Base-by-base conservation (phyloP, 495 filamentous ascomycete genomes). In the Bryoglossum gracile region DNA sequence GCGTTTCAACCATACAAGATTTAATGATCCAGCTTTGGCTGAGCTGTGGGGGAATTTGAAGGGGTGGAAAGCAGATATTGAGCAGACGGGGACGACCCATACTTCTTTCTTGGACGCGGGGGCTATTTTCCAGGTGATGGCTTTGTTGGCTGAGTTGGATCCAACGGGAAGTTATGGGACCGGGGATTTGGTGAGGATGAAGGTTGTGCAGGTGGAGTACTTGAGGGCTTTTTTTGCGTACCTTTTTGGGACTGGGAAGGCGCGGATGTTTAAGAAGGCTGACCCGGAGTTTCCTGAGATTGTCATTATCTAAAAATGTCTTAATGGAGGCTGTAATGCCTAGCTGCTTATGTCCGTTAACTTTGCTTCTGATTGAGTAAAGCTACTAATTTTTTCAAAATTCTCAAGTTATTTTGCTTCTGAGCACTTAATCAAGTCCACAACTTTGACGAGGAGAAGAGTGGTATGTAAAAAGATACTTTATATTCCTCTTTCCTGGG, bases 21-120 rank as follows among this genome's bases (percentile, higher is more conserved):
- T 13, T 18, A 43, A 25, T 16, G 40, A 43, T 26, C 21, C 23
- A 14, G 23, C 21, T n/a, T 43, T 19, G 40, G 21, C 11, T 19
- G 13, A 26, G 13, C 10, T 28, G 24, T 43, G 40, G 40, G 13
- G 13, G 14, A 21, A 43, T 16, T 28, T 43, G 40, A 43, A 21
- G 21, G 40, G 40, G 13, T 43, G 40, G 40, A 43, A 28, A 28
- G 40, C 40, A 3, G 40, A 43, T 6, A 43, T 43, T 11, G 22
- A 14, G n/a, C 11, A 25, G 40, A 19, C 11, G 10, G 21, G 21
- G 3, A 2, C 40, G 1, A 43, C 40, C 4, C 24, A 43, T 23
- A 5, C 9, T 8, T 25, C 40, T 6, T 43, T 43, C n/a, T 4
- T 23, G 40, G 40, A 43, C 18, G 13, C 18, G 14, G 40, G 40